Conservation (phyloP, 148 eudicot genomes). For the Salicornia ramosissima region DNA sequence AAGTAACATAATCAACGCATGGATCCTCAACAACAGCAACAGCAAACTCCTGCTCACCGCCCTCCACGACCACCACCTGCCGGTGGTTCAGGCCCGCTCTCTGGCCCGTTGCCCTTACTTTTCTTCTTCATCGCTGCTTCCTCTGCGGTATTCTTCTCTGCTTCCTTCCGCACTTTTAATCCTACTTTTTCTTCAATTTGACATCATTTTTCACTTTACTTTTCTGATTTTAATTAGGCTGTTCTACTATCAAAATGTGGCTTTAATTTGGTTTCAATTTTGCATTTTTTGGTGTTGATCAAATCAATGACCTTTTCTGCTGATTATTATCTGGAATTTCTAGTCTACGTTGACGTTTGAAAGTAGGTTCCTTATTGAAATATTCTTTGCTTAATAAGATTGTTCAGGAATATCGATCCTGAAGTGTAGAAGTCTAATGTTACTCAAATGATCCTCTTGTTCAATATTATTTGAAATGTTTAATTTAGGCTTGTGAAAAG, state of each 20-base stretch:
- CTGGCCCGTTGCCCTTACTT: constrained; percentile 14
- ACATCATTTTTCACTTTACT: neutral
- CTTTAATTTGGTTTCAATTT: neutral
- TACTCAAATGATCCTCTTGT: neutral
- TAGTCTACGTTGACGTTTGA: neutral
- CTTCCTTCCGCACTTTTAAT: constrained; percentile 11
- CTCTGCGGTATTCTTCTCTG: constrained; percentile 20
- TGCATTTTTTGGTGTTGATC: neutral
- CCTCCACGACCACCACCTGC: constrained; percentile 15
- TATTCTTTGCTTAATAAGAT: neutral
- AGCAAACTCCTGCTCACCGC: constrained; percentile 18
- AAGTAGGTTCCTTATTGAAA: neutral
- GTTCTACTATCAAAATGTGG: neutral
- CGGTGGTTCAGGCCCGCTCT: neutral
- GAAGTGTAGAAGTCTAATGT: neutral
- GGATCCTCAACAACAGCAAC: constrained; percentile 24
- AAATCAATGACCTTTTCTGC: neutral
- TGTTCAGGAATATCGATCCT: neutral
- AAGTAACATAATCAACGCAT: neutral
- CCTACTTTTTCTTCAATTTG: neutral
- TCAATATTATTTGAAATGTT: neutral
- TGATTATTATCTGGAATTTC: neutral
- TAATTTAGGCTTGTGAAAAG: too few species aligned
- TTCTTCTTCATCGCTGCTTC: constrained; percentile 24
- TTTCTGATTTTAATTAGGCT: neutral